phyloP scores from a whole-genome alignment of 2,329 filamentous ascomycete species.

The Pseudogymnoascus sp. region DNA sequence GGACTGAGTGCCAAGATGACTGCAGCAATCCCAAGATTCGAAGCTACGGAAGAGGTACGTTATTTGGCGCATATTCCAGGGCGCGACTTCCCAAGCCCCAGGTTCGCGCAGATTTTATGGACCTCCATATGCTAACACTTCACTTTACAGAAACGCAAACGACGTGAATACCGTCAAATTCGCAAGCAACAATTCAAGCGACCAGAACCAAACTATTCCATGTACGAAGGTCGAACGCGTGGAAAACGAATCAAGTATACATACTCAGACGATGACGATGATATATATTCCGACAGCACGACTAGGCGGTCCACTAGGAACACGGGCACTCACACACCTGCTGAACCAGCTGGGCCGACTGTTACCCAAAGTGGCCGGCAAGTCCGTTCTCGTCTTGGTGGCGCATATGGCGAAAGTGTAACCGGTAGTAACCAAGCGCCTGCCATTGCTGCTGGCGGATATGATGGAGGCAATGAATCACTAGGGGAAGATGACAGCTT shows the following conservation, averaged over 20 bases:
- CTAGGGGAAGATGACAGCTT: conserved; percentile 33
- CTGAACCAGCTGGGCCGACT: conserved; percentile 55
- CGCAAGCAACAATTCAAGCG: conserved; percentile 48
- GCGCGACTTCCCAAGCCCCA: not conserved
- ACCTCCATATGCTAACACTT: not conserved
- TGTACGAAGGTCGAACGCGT: conserved; percentile 92
- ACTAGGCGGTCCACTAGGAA: conserved; percentile 64
- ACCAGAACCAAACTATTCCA: conserved; percentile 48
- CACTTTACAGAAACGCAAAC: conserved; percentile 68
- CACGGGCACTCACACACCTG: conserved; percentile 64
- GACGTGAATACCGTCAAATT: conserved; percentile 80
- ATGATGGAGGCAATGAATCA: conserved; percentile 36
- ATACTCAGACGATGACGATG: conserved; percentile 75
- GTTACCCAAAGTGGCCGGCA: conserved; percentile 81
- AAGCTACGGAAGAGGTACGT: conserved; percentile 80
- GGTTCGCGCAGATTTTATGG: not conserved
- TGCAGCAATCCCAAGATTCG: conserved; percentile 77
- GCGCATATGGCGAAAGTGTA: conserved; percentile 46
- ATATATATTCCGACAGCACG: conserved; percentile 52
- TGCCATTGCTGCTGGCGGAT: conserved; percentile 26
- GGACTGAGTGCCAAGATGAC: conserved; percentile 69
- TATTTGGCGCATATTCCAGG: not conserved
- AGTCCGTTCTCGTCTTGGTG: conserved; percentile 54
- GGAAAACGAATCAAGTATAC: conserved; percentile 97
- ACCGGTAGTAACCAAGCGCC: conserved; percentile 37